phyloP scores from a whole-genome alignment of 2,329 filamentous ascomycete species.

The Aspergillus sp. region DNA sequence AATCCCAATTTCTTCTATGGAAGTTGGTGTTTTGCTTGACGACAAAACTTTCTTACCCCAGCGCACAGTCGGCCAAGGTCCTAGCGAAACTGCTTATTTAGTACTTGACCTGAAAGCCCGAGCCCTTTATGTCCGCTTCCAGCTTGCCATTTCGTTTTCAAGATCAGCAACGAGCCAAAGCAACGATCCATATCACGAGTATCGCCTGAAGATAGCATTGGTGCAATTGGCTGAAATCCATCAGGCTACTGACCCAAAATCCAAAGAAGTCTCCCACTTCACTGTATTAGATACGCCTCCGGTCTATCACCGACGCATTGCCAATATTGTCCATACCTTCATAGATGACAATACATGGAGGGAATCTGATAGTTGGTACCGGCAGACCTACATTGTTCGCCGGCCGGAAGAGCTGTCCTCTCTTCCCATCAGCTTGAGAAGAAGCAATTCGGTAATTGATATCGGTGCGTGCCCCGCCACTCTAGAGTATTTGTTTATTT shows the following conservation, averaged over 20 bases:
- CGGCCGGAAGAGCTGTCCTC: conserved; percentile 35
- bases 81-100: conserved; percentile 29
- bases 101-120: conserved; percentile 45
- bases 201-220: conserved; percentile 48
- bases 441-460: conserved; percentile 56
- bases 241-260: conserved; percentile 25
- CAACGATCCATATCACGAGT: conserved; percentile 20
- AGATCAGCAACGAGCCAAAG: conserved; percentile 7
- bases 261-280: conserved; percentile 30
- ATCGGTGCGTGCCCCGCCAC: conserved; percentile 47
- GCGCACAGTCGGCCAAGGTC: conserved; percentile 42
- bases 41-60: conserved; percentile 60
- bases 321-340: conserved; percentile 41
- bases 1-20: conserved; percentile 49
- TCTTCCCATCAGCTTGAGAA: conserved; percentile 49
- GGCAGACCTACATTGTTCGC: conserved; percentile 63
- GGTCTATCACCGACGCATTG: conserved; percentile 43
- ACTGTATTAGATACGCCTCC: conserved; percentile 46
- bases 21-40: conserved; percentile 62
- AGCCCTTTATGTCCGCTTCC: conserved; percentile 48
- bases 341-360: conserved; percentile 50
- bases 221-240: conserved; percentile 42
- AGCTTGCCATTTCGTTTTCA: conserved; percentile 31
- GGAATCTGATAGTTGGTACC: conserved; percentile 59
- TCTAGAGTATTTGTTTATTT: neutral